phyloP scores from a whole-genome alignment of 805 yeast genomes.

The Teunomyces stri region DNA sequence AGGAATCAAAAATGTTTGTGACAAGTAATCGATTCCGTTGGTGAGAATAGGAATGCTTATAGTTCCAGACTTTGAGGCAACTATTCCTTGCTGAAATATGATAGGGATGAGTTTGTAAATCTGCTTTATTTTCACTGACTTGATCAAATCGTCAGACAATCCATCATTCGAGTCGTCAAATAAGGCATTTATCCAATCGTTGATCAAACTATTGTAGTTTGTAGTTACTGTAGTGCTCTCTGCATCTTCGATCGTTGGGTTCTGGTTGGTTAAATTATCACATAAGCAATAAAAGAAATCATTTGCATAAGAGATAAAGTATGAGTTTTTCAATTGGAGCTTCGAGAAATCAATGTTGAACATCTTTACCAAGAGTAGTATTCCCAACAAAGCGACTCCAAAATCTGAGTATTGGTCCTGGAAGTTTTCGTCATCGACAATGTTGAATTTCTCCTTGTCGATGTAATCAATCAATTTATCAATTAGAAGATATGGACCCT shows the following conservation, averaged over 20 bases:
- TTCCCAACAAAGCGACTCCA: constrained; percentile 53
- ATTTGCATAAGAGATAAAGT: constrained; percentile 31
- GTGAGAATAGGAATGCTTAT: constrained; percentile 59
- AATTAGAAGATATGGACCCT: constrained; percentile 6
- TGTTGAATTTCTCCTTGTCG: constrained; percentile 17
- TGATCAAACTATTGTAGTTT: constrained; percentile 32
- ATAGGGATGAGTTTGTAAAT: constrained; percentile 68
- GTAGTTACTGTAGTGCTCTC: constrained; percentile 29
- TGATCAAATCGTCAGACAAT: constrained; percentile 77
- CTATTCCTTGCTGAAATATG: constrained; percentile 68
- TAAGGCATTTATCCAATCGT: constrained; percentile 77
- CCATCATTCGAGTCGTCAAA: constrained; percentile 69
- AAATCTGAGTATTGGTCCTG: constrained; percentile 70
- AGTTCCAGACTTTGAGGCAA: constrained; percentile 54
- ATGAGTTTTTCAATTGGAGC: constrained; percentile 27
- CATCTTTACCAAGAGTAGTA: constrained; percentile 22
- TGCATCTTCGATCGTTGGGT: constrained; percentile 13
- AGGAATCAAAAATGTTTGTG: constrained; percentile 71
- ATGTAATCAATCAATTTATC: constrained; percentile 19
- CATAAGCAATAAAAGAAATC: constrained; percentile 30
- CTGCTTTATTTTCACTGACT: constrained; percentile 63
- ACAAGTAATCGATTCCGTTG: constrained; percentile 83
- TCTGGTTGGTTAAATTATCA: constrained; percentile 26
- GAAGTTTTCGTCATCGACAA: constrained; percentile 51
- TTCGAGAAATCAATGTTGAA: constrained; percentile 27